A percentile compares a stretch with the other conserved stretches of the same genome.
phyloP scores from a whole-genome alignment of 2,329 filamentous ascomycete species.

The Aureobasidium melanogenum region DNA sequence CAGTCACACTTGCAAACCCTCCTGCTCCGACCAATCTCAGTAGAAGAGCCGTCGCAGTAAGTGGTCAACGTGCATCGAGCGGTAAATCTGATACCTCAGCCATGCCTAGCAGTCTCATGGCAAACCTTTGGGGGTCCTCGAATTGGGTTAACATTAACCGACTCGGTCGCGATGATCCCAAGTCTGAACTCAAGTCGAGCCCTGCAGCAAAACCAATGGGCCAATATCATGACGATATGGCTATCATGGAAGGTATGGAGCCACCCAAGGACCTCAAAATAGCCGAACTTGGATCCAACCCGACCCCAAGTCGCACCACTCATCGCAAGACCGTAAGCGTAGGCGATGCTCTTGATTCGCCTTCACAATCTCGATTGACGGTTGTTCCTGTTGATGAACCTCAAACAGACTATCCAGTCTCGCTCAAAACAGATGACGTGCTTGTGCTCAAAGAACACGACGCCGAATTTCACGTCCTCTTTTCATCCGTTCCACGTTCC shows the following conservation, averaged over 20 bases:
- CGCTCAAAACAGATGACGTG: conserved; percentile 73
- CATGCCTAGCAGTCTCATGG: conserved; percentile 77
- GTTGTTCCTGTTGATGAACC: conserved; percentile 45
- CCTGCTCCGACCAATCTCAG: conserved; percentile 80
- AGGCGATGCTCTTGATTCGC: conserved; percentile 8
- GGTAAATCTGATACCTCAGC: conserved; percentile 55
- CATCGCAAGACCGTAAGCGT: conserved; percentile 49
- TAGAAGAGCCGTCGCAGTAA: conserved; percentile 72
- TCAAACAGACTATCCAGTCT: conserved; percentile 68
- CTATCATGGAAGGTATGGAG: conserved; percentile 23
- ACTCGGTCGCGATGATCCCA: conserved; percentile 46
- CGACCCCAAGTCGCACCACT: conserved; percentile 17
- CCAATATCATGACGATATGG: conserved; percentile 21
- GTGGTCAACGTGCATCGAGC: conserved; percentile 59
- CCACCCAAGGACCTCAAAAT: conserved; percentile 14
- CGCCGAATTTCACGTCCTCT: conserved; percentile 85
- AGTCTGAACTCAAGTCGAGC: conserved; percentile 18
- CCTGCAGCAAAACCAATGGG: conserved; percentile 10
- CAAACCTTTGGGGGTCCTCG: conserved; percentile 87
- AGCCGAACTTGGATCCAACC: conserved; percentile 3
- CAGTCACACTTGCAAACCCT: conserved; percentile 71
- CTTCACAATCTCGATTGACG: not conserved
- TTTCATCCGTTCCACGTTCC: conserved; percentile 66
- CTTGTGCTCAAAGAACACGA: conserved; percentile 66
- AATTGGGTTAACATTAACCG: conserved; percentile 66